phyloP scores from a whole-genome alignment of 345 rosid genomes.

The Cardiospermum halicacabum region DNA sequence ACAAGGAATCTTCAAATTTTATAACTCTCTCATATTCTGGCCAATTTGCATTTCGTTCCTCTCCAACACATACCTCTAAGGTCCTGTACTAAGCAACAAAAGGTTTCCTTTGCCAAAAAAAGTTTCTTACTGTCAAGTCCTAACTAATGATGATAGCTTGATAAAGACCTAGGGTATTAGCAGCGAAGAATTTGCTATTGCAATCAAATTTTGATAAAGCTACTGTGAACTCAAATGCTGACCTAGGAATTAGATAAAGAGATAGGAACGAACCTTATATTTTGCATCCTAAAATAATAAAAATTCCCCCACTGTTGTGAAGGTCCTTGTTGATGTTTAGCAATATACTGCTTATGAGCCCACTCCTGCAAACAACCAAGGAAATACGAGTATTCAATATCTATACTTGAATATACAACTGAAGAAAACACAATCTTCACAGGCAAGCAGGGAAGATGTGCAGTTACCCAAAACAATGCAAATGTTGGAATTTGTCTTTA shows the following conservation, averaged over 20 bases:
- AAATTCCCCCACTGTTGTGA: slow-evolving; percentile 98
- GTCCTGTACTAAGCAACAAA: neutral
- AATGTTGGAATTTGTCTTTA: neutral
- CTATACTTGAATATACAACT: neutral
- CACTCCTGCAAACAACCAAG: slow-evolving; percentile 54
- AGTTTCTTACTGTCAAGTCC: neutral
- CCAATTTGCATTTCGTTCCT: neutral
- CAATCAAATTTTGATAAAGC: neutral
- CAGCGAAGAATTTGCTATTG: neutral
- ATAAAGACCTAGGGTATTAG: neutral
- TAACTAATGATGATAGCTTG: neutral
- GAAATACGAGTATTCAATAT: slow-evolving; percentile 6
- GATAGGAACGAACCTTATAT: slow-evolving; percentile 60
- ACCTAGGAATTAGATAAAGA: neutral
- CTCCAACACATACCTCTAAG: neutral
- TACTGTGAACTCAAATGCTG: neutral
- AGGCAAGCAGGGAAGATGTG: neutral
- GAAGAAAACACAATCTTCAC: neutral
- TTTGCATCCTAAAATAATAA: slow-evolving; percentile 90
- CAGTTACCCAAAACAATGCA: neutral
- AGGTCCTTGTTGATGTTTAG: slow-evolving; percentile 89
- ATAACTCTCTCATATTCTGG: neutral
- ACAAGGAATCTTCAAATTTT: neutral
- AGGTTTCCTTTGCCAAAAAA: neutral
- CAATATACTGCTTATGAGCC: slow-evolving; percentile 90